Percentiles rank a stretch among this genome's conserved stretches.
phyloP scores from a whole-genome alignment of 441 rosid species.

The Gossypium laxum region DNA sequence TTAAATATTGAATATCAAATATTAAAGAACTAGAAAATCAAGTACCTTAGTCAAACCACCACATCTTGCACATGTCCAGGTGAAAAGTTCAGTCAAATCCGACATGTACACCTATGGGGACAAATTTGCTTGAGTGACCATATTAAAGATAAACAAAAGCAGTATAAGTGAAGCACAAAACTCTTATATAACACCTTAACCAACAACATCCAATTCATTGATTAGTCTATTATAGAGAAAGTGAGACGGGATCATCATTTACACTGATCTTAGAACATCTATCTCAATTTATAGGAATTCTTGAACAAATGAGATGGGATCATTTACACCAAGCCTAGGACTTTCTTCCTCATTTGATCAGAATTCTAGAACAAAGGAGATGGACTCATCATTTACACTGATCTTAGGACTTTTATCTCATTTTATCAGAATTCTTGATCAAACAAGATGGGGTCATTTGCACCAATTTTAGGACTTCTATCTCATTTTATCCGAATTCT shows the following conservation, averaged over 20 bases:
- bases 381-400: not conserved
- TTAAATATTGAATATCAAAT: not conserved
- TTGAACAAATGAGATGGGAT: not conserved
- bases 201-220: not conserved
- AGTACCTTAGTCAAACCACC: not conserved
- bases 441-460: not conserved
- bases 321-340: not conserved
- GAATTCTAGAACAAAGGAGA: not conserved
- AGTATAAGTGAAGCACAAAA: not conserved
- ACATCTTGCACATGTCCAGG: not conserved
- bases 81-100: not conserved
- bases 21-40: not conserved
- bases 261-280: too few species aligned
- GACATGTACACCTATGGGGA: constrained; percentile 38
- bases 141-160: not conserved
- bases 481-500: not conserved
- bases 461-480: not conserved
- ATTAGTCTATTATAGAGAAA: not conserved
- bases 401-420: not conserved
- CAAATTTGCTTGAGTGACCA: constrained; percentile 18
- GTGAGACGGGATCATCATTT: not conserved
- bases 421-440: not conserved
- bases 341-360: not conserved
- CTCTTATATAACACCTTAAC: not conserved
- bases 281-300: too few species aligned